Base-by-base conservation (phyloP, 306 rosid species). In the Lagenaria siceraria region DNA sequence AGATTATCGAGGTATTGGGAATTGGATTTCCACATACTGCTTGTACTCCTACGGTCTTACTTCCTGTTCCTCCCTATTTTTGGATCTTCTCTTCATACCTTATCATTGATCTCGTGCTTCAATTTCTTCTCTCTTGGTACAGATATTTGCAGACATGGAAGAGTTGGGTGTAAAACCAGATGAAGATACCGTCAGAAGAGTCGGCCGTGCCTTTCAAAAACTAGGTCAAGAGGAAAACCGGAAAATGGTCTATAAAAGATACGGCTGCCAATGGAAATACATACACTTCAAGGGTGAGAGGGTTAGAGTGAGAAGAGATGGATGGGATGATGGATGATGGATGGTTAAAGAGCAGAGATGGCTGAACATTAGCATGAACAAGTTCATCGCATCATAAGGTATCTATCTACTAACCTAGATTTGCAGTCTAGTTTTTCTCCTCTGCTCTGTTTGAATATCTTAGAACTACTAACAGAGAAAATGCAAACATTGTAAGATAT, bases 131-230 rank as follows among this genome's bases (percentile, higher is more conserved):
- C 68, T 48, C 70, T 22, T 78, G 74, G 69, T 81, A 54, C 85
- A 92, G 97, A 85, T 92, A 69, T 95, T 95, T 79, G 91, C 92
- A 43, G 99, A 95, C 82, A 92, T 95, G 97, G 97, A 66, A 49
- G 54, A 89, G 80, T 84, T 95, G 82, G 83, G 80, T 15, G 85
- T 92, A 76, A 95, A 79, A 80, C 96, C 97, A 11, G 97, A 95
- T 73, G 92, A 92, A 85, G 99, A 92, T 78, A 90, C 97, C 11
- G 90, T 95, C 38, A 68, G 84, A 85, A 81, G 92, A 85, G 92
- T 95, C 51, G 83, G 89, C 17, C 70, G 77, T 54, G 90, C 96
- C 53, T 92, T 95, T 64, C 75, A 80, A 78, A 64, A 79, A 76
- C 75, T 90, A 2, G 90, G 90, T 58, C 91, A 90, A 79, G 96